Evolutionary conservation across 163 green algal genomes (phyloP), one percentile per base, ranked within the genome.

Genomic region (Chlorella variabilis): DNA sequence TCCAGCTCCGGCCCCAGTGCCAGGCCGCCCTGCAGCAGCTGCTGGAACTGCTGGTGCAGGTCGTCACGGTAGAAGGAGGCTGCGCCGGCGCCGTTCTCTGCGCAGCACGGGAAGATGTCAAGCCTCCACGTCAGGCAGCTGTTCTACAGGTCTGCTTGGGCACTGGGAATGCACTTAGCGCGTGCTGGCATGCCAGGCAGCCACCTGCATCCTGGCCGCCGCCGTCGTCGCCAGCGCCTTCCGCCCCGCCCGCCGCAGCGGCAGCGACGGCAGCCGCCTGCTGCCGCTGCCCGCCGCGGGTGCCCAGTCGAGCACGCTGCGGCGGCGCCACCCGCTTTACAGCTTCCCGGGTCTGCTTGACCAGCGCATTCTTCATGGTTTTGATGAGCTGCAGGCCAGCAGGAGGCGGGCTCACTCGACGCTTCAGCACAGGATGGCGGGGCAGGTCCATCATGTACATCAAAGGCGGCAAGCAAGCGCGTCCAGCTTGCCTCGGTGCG

Each of bases 341-440:
- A 1, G 66, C 66, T 34, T 83, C 65, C 11, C 68, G 29, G 3
- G 77, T 70, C 66, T 77, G 62, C 38, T 70, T 77, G 18, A 83
- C 77, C 51, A 83, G 66, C 3, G 49, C 51, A 21, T 68, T 77
- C 66, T 75, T 75, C 77, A 83, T 83, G 38, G 18, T 78, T 31
- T 68, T 70, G 38, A 83, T 83, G 49, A 83, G 77, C 80, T 85
- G 71, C 80, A 63, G 71, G n/a, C n/a, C 1, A 25, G 51, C 51
- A 62, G 15, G 20, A n/a, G 59, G 59, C n/a, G 29, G n/a, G 59
- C 29, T 33, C 23, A n/a, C 8, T 29, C 45, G 45, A 62, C 4
- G 9, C 4, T 27, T 25, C 7, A 62, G 20, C 23, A 27, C 18
- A 62, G 54, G 54, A 15, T 9, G 7, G 45, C 45, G 34, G 17